These are phyloP conservation scores for Clathrus columnatus DNA, from an alignment of 768 basidiomycete species.

Conservation along the genomic window DNA sequence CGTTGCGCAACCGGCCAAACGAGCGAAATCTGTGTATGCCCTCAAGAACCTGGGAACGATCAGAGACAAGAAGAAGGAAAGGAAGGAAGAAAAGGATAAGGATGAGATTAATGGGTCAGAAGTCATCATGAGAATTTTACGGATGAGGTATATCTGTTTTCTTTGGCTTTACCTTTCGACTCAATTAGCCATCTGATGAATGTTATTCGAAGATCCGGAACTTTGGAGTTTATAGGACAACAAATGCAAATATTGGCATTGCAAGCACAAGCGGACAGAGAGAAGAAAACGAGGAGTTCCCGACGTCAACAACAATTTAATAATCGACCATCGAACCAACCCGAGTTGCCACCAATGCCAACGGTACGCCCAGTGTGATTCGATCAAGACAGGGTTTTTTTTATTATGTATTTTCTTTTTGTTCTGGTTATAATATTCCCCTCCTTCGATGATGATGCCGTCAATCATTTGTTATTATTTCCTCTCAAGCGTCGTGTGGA, in stretches of 20 bases:
- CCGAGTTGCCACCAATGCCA: constrained; percentile 3
- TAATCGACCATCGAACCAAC: background rate
- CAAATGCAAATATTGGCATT: constrained; percentile 71
- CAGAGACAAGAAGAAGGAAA: constrained; percentile 86
- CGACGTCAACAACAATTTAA: constrained; percentile 8
- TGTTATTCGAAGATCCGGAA: constrained; percentile 47
- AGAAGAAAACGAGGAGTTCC: constrained; percentile 42
- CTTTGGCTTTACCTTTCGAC: no score
- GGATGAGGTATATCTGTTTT: constrained; percentile 69
- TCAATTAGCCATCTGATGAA: no score
- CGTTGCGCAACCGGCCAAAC: constrained; percentile 65
- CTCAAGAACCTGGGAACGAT: constrained; percentile 97
- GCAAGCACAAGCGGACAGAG: constrained; percentile 76
- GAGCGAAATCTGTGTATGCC: constrained; percentile 85
- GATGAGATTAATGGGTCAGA: constrained; percentile 57
- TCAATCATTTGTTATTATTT: background rate
- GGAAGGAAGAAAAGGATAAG: constrained; percentile 65
- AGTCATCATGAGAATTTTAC: constrained; percentile 87
- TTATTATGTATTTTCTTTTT: constrained; percentile 1
- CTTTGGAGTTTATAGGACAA: constrained; percentile 80
- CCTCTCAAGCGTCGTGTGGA: no score
- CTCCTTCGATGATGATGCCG: background rate
- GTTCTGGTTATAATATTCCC: background rate
- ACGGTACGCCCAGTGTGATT: background rate
- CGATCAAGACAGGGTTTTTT: background rate